Evolutionary conservation across 495 filamentous ascomycete genomes (phyloP), one percentile per base, ranked within the genome.

Genomic region (Daldinia vernicosa): DNA sequence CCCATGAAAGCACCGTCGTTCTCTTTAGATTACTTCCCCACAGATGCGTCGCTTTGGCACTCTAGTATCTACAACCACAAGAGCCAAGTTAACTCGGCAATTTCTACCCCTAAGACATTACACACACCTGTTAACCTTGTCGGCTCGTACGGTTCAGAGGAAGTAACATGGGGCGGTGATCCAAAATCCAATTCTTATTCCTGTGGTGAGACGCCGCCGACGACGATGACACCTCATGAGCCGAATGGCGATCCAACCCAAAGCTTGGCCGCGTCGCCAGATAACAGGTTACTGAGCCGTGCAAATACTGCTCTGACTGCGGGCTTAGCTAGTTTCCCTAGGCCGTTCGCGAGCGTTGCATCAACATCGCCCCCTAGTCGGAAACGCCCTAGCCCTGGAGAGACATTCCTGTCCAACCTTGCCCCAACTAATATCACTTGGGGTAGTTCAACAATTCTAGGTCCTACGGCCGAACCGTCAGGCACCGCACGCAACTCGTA

Each of bases 231-330:
- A 9, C 67, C 63, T 17, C 77, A 75, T 33, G 80, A 79, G 1
- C 68, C 77, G 5, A 79, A 82, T 7, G 65, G 59, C 12, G 76
- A 79, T 22, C 78, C 77, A 37, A 82, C 85, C n/a, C 85, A 88
- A 0, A 90, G 87, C 75, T 78, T 91, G 22, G 93, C 92, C 1
- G 89, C 88, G 0, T 96, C 92, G 15, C 91, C 93, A 14, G 92
- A 87, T 74, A 87, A 85, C 66, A 83, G 81, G 35, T 72, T 72
- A 33, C 77, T 86, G 22, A 80, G 79, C 53, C 84, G 80, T 14
- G 79, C 87, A 26, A 87, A 87, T 68, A 87, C 89, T 9, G 86
- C 86, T 22, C 77, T 91, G 28, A 84, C 85, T 4, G 89, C 88
- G 30, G 88, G 89, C 14, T 82, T 94, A 19, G 89, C 90, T 11